A percentile compares a stretch with the other conserved stretches of the same genome.
Conservation (phyloP, 2,329 filamentous ascomycete species). For the Fusarium acutatum region DNA sequence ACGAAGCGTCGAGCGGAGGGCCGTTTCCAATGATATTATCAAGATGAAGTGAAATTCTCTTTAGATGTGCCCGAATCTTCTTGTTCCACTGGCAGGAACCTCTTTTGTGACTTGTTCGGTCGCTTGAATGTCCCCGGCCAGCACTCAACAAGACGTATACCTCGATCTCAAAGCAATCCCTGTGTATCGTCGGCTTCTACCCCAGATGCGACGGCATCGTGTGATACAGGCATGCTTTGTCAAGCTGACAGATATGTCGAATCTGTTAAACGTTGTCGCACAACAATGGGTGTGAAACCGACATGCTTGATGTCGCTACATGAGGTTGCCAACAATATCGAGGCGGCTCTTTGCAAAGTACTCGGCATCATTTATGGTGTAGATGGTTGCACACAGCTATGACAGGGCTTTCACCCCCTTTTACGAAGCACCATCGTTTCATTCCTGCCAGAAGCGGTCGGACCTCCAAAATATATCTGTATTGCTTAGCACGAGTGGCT, state of each 20-base stretch:
- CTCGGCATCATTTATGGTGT: slow-evolving; percentile 9
- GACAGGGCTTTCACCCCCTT: background rate
- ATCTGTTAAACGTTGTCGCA: slow-evolving; percentile 1
- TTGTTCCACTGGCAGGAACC: background rate
- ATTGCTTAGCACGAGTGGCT: background rate
- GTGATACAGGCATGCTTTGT: slow-evolving; percentile 25
- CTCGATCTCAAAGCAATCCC: slow-evolving; percentile 6
- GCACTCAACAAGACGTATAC: background rate
- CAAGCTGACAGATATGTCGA: slow-evolving; percentile 28
- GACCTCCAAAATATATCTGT: background rate
- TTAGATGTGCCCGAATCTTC: background rate
- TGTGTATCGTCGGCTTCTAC: slow-evolving; percentile 25
- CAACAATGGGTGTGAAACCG: background rate
- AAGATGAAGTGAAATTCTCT: background rate
- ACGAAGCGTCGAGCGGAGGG: background rate
- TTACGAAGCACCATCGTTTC: background rate
- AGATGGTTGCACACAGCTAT: background rate
- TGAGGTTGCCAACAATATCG: background rate
- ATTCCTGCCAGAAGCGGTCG: background rate
- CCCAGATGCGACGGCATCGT: slow-evolving; percentile 10
- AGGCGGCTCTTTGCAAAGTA: slow-evolving; percentile 9
- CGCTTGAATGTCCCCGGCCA: slow-evolving; percentile 22
- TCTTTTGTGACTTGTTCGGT: background rate
- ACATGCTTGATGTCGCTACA: background rate
- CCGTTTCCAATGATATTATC: too few species aligned